A percentile compares a stretch with the other conserved stretches of the same genome.
phyloP scores from a whole-genome alignment of 345 rosid species.

The Gossypium stocksii region DNA sequence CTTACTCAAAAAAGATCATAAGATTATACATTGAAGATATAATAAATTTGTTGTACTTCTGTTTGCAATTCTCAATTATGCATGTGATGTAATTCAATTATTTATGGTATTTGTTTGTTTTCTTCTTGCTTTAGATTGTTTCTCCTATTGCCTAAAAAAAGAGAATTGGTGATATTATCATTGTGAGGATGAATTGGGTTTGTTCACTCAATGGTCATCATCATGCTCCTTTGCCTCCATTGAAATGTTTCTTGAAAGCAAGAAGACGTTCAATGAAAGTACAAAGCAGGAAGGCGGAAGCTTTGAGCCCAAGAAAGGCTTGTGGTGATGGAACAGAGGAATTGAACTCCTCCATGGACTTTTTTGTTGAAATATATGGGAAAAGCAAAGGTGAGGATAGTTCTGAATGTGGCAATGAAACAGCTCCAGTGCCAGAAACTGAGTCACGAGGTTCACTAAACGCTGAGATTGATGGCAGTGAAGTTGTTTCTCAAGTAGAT shows the following conservation, averaged over 20 bases:
- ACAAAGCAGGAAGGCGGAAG: constrained; percentile 46
- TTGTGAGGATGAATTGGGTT: neutral
- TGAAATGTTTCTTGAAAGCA: constrained; percentile 64
- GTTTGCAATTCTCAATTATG: too few relatives aligned
- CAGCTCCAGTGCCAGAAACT: constrained; percentile 9
- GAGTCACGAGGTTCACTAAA: constrained; percentile 35
- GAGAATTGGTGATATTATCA: too few relatives aligned
- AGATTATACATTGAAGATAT: too few relatives aligned
- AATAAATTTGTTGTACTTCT: too few relatives aligned
- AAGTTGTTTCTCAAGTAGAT: constrained; percentile 5
- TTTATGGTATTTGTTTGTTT: too few relatives aligned
- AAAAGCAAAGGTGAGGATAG: constrained; percentile 25
- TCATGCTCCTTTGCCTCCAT: constrained; percentile 62
- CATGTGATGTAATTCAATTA: too few relatives aligned
- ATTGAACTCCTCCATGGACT: constrained; percentile 13
- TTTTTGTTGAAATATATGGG: constrained; percentile 42
- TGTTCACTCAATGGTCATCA: constrained; percentile 94
- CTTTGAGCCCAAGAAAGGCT: constrained; percentile 22
- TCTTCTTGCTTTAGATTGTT: too few relatives aligned
- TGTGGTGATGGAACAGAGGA: constrained; percentile 12
- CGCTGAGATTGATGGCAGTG: constrained; percentile 29
- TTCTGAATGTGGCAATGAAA: constrained; percentile 8
- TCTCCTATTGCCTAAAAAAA: too few relatives aligned
- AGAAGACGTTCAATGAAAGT: constrained; percentile 57
- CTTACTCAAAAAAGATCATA: too few relatives aligned